phyloP scores from a whole-genome alignment of 2,329 filamentous ascomycete species.

The Davidsoniella eucalypti region DNA sequence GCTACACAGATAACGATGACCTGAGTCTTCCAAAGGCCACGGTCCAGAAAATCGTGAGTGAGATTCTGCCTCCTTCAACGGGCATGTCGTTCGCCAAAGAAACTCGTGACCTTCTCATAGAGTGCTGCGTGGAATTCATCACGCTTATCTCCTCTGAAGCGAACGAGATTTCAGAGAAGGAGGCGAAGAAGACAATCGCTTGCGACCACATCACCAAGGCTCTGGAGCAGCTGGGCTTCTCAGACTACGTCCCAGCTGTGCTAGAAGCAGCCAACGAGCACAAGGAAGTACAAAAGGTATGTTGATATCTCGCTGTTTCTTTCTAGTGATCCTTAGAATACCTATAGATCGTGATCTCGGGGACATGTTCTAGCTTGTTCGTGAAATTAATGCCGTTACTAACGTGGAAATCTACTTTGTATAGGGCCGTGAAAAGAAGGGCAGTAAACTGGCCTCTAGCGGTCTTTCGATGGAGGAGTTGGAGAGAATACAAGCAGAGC shows the following conservation, averaged over 20 bases:
- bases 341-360: not conserved
- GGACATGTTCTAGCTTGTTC: too few relatives aligned
- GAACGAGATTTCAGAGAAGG: slow-evolving; percentile 97
- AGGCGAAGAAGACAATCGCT: slow-evolving; percentile 97
- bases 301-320: slow-evolving; percentile 13
- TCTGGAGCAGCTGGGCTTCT: slow-evolving; percentile 79
- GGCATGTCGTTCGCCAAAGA: slow-evolving; percentile 88
- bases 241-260: slow-evolving; percentile 80
- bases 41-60: slow-evolving; percentile 76
- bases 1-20: slow-evolving; percentile 39
- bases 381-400: not conserved
- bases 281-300: slow-evolving; percentile 81
- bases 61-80: slow-evolving; percentile 63
- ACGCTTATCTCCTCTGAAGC: slow-evolving; percentile 96
- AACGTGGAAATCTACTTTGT: slow-evolving; percentile 31
- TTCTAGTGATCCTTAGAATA: too few relatives aligned
- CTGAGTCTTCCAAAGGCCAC: slow-evolving; percentile 50
- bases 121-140: slow-evolving; percentile 98
- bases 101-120: slow-evolving; percentile 84
- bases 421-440: slow-evolving; percentile 87
- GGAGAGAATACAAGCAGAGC: slow-evolving; percentile 72
- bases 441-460: slow-evolving; percentile 91
- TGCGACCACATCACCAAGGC: slow-evolving; percentile 96
- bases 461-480: slow-evolving; percentile 85
- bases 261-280: slow-evolving; percentile 77